These are phyloP conservation scores for California macrophylla DNA, from an alignment of 441 rosid species.

Conservation along the genomic window DNA sequence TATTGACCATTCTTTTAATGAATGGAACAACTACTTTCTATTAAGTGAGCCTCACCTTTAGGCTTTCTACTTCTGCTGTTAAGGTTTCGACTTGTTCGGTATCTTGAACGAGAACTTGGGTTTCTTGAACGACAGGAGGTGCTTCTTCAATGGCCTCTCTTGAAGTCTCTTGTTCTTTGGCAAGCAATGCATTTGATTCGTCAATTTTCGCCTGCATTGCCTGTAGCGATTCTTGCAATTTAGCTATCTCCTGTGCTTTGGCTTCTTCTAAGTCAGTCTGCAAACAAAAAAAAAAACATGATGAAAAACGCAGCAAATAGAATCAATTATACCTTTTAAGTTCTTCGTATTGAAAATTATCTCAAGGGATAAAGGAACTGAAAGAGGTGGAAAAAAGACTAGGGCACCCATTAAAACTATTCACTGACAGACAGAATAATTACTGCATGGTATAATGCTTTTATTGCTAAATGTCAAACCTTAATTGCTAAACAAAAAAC, in stretches of 20 bases:
- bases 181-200: slow-evolving; percentile 27
- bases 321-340: not conserved
- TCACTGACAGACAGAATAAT: not conserved
- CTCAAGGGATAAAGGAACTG: slow-evolving; percentile 4
- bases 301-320: not conserved
- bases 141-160: slow-evolving; percentile 23
- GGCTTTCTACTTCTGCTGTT: slow-evolving; percentile 38
- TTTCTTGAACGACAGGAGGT: slow-evolving; percentile 25
- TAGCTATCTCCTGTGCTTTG: slow-evolving; percentile 23
- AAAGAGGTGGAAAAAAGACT: not conserved
- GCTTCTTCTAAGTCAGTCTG: slow-evolving; percentile 10
- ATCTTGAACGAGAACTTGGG: slow-evolving; percentile 24
- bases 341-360: not conserved
- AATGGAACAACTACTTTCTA: not conserved
- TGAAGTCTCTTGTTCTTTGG: slow-evolving; percentile 29
- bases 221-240: slow-evolving; percentile 22
- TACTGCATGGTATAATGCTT: not conserved
- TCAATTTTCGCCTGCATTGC: slow-evolving; percentile 2
- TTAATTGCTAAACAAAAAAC: not conserved
- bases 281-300: not conserved
- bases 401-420: not conserved
- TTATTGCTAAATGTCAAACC: slow-evolving; percentile 1
- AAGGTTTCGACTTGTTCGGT: slow-evolving; percentile 34
- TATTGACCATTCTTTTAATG: no score
- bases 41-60: slow-evolving; percentile 40